Base-by-base conservation (phyloP, 345 rosid species). In the Lepidium aucheri region DNA sequence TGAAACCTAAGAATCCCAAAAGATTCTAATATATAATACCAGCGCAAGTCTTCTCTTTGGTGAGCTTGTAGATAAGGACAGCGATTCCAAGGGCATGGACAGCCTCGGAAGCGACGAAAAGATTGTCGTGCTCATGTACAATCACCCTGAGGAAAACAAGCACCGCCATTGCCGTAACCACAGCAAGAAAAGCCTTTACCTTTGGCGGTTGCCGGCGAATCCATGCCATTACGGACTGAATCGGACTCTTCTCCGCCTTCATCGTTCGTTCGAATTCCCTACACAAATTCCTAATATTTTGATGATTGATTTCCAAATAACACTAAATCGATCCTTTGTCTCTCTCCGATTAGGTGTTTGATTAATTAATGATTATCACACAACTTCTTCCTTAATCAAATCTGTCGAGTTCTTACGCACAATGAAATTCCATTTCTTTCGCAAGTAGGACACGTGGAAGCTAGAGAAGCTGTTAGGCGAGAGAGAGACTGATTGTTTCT, bases 1-100 rank as follows among this genome's bases (percentile, higher is more conserved):
- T 34, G 11, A 22, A 50, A 47, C 57, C 32, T 3, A 14, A 49
- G 14, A 65, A 50, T 2, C 6, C 18, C 13, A 45, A 5, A 14
- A 41, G 16, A 43, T 32, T 10, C 26, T 8, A 60, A 9, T 10
- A 18, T 16, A 5, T 17, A 44, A 17, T 7, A 82, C 96, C 97
- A 20, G 97, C 93, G 66, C 95, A 89, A 60, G 93, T 89, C 76
- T 77, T 89, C 83, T 89, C 98, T 76, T 85, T 85, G 69, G 80
- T 83, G 72, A 92, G 91, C 76, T 92, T 92, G 72, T 89, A 92
- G 15, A 89, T 87, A 63, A 92, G 98, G 43, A 92, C 83, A 24
- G 75, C 65, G 76, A 88, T 89, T 6, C 98, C 95, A 7, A 89
- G 13, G 35, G 95, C 89, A 51, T 89, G 98, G 14, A 87, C 95